These are phyloP conservation scores for Colletotrichum orchidophilum DNA, from an alignment of 2,329 filamentous ascomycete genomes.

Conservation along the genomic window DNA sequence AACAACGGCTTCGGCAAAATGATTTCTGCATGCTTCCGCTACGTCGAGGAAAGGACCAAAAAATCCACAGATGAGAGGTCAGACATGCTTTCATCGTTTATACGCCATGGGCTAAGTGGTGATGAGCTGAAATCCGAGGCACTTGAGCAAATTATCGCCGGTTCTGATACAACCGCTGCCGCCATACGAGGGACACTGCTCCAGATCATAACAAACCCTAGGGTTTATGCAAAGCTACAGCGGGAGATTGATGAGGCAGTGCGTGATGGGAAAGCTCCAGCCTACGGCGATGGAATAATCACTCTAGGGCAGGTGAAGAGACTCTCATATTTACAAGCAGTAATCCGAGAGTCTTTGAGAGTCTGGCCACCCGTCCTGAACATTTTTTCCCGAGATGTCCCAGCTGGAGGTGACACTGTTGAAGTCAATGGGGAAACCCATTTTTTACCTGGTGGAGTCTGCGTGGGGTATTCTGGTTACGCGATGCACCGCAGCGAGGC, in stretches of 20 bases:
- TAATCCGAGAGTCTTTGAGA: conserved; percentile 50
- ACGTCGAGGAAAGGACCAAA: conserved; percentile 39
- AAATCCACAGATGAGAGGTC: conserved; percentile 34
- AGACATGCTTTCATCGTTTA: conserved; percentile 44
- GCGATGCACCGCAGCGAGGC: conserved; percentile 66
- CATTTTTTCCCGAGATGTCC: conserved; percentile 38
- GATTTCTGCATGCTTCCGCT: conserved; percentile 42
- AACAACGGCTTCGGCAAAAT: conserved; percentile 46
- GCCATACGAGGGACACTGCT: conserved; percentile 57
- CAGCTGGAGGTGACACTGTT: conserved; percentile 33
- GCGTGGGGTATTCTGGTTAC: conserved; percentile 69
- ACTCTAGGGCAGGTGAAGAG: conserved; percentile 40
- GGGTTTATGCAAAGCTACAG: conserved; percentile 52
- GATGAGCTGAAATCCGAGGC: conserved; percentile 42
- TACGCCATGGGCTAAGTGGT: conserved; percentile 39
- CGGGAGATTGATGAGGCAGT: conserved; percentile 51
- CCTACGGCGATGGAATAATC: conserved; percentile 35
- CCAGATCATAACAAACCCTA: conserved; percentile 56
- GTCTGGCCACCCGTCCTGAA: conserved; percentile 37
- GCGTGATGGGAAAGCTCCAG: conserved; percentile 35
- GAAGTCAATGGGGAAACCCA: conserved; percentile 34
- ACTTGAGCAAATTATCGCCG: conserved; percentile 51
- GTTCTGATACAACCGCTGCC: conserved; percentile 65
- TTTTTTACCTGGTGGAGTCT: conserved; percentile 62
- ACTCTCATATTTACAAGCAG: conserved; percentile 48